These are phyloP conservation scores for Malassezia equina DNA, from an alignment of 1,284 basidiomycete species.

Conservation along the genomic window DNA sequence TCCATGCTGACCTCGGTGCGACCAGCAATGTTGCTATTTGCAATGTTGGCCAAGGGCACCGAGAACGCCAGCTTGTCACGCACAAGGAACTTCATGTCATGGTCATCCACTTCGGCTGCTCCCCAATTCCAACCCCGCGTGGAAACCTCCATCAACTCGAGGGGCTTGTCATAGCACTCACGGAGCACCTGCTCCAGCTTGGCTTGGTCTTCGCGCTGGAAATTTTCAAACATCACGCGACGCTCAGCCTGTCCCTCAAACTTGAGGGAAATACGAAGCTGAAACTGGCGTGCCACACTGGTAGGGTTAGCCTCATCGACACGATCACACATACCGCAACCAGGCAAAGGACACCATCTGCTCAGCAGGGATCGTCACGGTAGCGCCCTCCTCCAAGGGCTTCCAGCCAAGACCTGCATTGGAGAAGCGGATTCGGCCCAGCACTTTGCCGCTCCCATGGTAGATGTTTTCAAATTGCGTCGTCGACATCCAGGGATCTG, in stretches of 20 bases:
- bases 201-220: slow-evolving; percentile 64
- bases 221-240: slow-evolving; percentile 80
- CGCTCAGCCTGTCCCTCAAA: slow-evolving; percentile 55
- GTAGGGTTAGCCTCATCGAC: slow-evolving; percentile 53
- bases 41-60: slow-evolving; percentile 72
- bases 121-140: slow-evolving; percentile 99
- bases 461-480: slow-evolving; percentile 73
- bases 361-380: slow-evolving; percentile 39
- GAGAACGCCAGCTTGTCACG: slow-evolving; percentile 86
- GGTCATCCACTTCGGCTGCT: slow-evolving; percentile 51
- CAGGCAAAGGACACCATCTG: slow-evolving; percentile 36
- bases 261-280: slow-evolving; percentile 70
- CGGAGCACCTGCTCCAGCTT: slow-evolving; percentile 44
- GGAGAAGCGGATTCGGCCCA: slow-evolving; percentile 57
- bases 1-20: slow-evolving; percentile 96
- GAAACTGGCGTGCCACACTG: slow-evolving; percentile 79
- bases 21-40: slow-evolving; percentile 94
- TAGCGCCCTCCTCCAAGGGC: slow-evolving; percentile 22
- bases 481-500: slow-evolving; percentile 25
- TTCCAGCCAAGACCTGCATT: slow-evolving; percentile 44
- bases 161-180: slow-evolving; percentile 66
- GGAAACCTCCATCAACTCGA: slow-evolving; percentile 76
- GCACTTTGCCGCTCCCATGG: slow-evolving; percentile 61
- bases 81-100: slow-evolving; percentile 86
- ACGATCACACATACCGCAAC: slow-evolving; percentile 20